Evolutionary conservation across 2,329 filamentous ascomycete genomes (phyloP).

Genomic region (Curvularia verruculosa): DNA sequence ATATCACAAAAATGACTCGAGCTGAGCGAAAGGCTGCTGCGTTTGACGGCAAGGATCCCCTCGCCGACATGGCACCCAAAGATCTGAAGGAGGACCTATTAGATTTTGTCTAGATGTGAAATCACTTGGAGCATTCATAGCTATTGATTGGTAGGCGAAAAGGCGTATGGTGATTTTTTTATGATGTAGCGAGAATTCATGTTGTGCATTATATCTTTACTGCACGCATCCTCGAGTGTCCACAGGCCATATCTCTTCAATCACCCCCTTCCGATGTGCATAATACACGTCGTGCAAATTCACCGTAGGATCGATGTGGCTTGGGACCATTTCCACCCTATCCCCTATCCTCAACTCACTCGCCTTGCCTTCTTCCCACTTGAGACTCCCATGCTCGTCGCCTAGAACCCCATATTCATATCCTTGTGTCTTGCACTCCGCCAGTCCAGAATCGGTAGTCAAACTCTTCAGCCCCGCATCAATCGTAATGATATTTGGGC

Average conservation of each 20-base stretch:
- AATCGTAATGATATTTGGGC: conserved; percentile 54
- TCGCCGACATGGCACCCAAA: conserved; percentile 13
- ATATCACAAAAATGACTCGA: conserved; percentile 30
- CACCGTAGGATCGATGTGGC: conserved; percentile 62
- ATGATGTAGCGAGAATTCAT: background rate
- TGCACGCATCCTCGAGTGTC: conserved; percentile 60
- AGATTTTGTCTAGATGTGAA: conserved; percentile 8
- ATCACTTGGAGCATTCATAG: background rate
- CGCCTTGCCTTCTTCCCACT: conserved; percentile 51
- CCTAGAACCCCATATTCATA: conserved; percentile 56
- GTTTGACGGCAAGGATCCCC: conserved; percentile 21
- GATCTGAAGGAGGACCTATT: conserved; percentile 16
- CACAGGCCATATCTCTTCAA: conserved; percentile 61
- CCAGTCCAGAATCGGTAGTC: conserved; percentile 59
- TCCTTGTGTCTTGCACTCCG: conserved; percentile 53
- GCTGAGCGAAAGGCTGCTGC: conserved; percentile 16
- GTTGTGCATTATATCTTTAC: conserved; percentile 28
- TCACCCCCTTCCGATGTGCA: conserved; percentile 55
- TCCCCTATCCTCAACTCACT: conserved; percentile 53
- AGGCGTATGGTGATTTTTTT: background rate
- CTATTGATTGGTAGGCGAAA: background rate
- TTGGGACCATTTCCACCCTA: conserved; percentile 60
- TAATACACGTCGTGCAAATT: conserved; percentile 61
- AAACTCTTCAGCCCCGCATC: conserved; percentile 59
- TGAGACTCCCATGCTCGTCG: conserved; percentile 58